Base-by-base conservation (phyloP, 352 stramenopile species). In the Phytophthora citrophthora region DNA sequence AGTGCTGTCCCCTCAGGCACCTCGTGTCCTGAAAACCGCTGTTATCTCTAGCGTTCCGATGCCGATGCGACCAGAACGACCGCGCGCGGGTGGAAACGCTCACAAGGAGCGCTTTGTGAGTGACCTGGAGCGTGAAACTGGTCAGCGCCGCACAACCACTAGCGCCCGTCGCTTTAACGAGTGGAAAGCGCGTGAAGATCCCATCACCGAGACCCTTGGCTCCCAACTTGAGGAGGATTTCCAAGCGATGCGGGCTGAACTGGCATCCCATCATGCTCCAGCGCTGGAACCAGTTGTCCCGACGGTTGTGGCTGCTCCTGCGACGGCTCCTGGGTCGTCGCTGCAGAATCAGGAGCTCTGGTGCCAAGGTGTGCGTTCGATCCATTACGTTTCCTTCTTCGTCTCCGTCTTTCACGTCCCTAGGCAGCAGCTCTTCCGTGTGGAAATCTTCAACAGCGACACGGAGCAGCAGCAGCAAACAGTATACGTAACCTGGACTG, bases 371-470 rank as follows among this genome's bases (percentile, higher is more conserved):
- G 82, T 85, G 49, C 77, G 81, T 6, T 74, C 76, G 24, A 64
- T 94, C 38, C 72, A 85, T 13, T 77, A 84, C 49, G 65, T 84
- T 27, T 81, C 79, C 27, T 88, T 94, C 60, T 91, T 91, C 56
- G 65, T 94, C n/a, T 86, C 86, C 15, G 50, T 91, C 29, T 89
- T 88, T 47, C 78, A 77, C 55, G 83, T 89, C 15, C 72, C 74
- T 48, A 88, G 75, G 71, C 81, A 92, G 47, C 64, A 67, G 39
- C 69, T 88, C 43, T 89, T 91, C 59, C 79, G 83, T 15, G 79
- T 94, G 26, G 83, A 94, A 43, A 62, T 90, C 5, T 91, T 94
- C 54, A 92, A 92, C 57, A 92, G 76, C 60, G 83, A 94, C 53
- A 90, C 78, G 13, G 86, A 94, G 41, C 73, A 88, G 46, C 73